Evolutionary conservation across 1,139 yeast species (phyloP).

Genomic region (Hyphopichia khmerensis): DNA sequence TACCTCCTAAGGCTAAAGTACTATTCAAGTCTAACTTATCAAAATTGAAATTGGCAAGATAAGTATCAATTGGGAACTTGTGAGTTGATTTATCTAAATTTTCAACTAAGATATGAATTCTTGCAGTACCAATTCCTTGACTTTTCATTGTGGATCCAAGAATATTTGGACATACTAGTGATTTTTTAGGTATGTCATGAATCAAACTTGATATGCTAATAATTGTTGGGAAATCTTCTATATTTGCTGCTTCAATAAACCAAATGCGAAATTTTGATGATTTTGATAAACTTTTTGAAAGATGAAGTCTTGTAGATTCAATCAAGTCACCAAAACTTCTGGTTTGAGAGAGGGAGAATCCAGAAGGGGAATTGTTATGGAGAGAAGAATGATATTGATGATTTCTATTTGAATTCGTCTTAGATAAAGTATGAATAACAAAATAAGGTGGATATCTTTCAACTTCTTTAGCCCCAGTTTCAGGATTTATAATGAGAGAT

Average conservation of each 20-base stretch:
- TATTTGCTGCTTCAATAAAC: constrained; percentile 31
- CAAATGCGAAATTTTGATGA: constrained; percentile 33
- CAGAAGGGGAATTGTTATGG: constrained; percentile 11
- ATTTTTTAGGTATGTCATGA: constrained; percentile 29
- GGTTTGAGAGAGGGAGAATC: constrained; percentile 26
- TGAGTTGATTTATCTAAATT: constrained; percentile 18
- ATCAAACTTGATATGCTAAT: constrained; percentile 29
- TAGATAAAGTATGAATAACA: constrained; percentile 49
- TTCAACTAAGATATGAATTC: constrained; percentile 37
- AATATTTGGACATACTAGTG: constrained; percentile 27
- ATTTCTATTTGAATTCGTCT: constrained; percentile 13
- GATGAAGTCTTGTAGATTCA: constrained; percentile 20
- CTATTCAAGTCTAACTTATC: constrained; percentile 16
- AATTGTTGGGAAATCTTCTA: constrained; percentile 22
- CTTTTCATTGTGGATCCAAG: constrained; percentile 24
- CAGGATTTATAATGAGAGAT: constrained; percentile 35
- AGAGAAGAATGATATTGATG: constrained; percentile 7
- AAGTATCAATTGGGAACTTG: constrained; percentile 30
- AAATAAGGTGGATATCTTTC: constrained; percentile 57
- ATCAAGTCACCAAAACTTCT: constrained; percentile 35
- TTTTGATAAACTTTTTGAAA: constrained; percentile 18
- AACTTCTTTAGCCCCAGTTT: constrained; percentile 39
- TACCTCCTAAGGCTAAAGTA: constrained; percentile 27
- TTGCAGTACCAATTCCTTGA: constrained; percentile 29
- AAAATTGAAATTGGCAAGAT: constrained; percentile 16